phyloP scores from a whole-genome alignment of 139 green algal species.

The Coelastrella sp. region DNA sequence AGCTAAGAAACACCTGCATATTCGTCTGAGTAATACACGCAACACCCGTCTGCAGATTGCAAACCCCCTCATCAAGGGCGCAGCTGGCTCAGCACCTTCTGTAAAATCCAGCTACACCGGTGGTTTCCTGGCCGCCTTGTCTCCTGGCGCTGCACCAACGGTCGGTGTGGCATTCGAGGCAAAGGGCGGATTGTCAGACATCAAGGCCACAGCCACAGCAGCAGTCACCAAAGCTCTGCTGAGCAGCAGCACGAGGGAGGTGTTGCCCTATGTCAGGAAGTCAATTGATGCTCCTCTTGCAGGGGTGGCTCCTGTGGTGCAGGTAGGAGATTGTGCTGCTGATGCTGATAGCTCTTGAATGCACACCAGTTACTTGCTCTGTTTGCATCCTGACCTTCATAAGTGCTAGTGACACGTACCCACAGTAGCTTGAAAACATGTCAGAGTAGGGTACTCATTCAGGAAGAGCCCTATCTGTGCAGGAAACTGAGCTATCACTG shows the following conservation, averaged over 20 bases:
- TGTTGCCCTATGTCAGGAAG: constrained; percentile 56
- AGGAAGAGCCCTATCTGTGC: too few species aligned
- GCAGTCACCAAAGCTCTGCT: constrained; percentile 65
- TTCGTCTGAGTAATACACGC: not conserved
- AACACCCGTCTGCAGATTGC: constrained; percentile 42
- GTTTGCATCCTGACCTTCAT: too few species aligned
- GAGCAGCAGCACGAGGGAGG: constrained; percentile 45
- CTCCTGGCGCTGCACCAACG: constrained; percentile 39
- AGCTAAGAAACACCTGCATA: not conserved
- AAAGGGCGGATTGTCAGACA: constrained; percentile 60
- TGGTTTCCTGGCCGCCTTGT: constrained; percentile 58
- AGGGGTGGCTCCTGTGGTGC: constrained; percentile 51
- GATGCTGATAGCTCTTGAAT: too few species aligned
- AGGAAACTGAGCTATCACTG: not conserved
- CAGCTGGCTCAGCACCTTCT: not conserved
- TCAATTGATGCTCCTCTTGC: constrained; percentile 44
- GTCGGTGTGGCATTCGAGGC: constrained; percentile 66
- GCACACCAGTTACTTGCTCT: not conserved
- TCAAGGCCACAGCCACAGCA: constrained; percentile 61
- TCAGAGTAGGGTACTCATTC: too few species aligned
- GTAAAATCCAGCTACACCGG: constrained; percentile 59
- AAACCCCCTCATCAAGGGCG: constrained; percentile 11
- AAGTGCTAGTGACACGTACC: too few species aligned
- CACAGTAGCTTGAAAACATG: too few species aligned
- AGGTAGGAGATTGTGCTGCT: constrained; percentile 10